Conservation (phyloP, 2,329 filamentous ascomycete genomes). For the Blastomyces parvus region DNA sequence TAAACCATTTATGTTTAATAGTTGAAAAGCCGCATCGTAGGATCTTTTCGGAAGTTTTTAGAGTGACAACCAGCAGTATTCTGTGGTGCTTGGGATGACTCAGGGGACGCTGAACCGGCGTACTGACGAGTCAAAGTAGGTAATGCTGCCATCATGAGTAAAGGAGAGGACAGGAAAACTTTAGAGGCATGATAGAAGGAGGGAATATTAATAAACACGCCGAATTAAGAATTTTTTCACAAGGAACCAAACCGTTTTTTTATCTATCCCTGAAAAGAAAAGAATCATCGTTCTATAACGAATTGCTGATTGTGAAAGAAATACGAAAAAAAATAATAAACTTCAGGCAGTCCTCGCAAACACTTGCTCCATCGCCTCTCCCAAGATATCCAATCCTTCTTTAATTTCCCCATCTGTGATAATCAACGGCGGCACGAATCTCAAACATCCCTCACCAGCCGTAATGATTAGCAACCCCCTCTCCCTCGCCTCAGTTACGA, state of each 20-base stretch:
- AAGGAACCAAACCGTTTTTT: not conserved
- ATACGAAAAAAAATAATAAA: not conserved
- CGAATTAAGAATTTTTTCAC: not conserved
- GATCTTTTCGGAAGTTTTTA: not conserved
- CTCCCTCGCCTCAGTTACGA: constrained; percentile 80
- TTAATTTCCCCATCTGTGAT: constrained; percentile 74
- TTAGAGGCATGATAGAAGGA: not conserved
- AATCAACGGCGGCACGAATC: constrained; percentile 80
- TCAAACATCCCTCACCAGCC: constrained; percentile 80
- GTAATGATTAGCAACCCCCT: constrained; percentile 84
- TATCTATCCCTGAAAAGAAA: not conserved
- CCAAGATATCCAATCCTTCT: constrained; percentile 65
- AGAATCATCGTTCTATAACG: not conserved
- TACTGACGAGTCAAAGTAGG: no score
- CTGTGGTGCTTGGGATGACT: not conserved
- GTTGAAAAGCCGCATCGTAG: not conserved
- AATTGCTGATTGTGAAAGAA: not conserved
- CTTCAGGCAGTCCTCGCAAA: constrained; percentile 28
- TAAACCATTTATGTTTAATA: not conserved
- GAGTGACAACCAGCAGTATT: not conserved
- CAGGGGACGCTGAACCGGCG: not conserved
- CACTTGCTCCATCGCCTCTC: constrained; percentile 53
- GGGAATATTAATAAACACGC: not conserved
- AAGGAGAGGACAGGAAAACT: no score
- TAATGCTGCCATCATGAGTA: not conserved